phyloP scores from a whole-genome alignment of 2,329 filamentous ascomycete species.

The Aureobasidium mangrovei region DNA sequence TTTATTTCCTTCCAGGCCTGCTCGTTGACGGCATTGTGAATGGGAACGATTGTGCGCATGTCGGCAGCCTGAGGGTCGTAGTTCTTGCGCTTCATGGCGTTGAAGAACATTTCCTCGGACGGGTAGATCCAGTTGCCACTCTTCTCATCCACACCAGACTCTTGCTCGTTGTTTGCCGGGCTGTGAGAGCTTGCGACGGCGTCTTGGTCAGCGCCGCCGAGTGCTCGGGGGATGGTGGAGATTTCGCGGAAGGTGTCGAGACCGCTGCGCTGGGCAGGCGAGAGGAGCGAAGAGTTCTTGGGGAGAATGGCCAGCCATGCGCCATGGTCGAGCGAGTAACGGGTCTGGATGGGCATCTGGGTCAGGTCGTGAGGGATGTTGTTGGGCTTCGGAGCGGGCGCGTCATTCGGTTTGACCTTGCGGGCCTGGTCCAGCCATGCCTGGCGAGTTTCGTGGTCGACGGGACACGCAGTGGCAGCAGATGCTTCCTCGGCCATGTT shows the following conservation, averaged over 20 bases:
- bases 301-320: constrained; percentile 22
- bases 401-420: constrained; percentile 16
- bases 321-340: constrained; percentile 28
- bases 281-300: constrained; percentile 18
- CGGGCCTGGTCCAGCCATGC: constrained; percentile 64
- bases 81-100: constrained; percentile 87
- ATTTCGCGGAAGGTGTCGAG: constrained; percentile 64
- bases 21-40: constrained; percentile 98
- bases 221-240: constrained; percentile 59
- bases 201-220: constrained; percentile 30
- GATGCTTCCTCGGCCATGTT: constrained; percentile 5
- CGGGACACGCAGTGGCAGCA: constrained; percentile 53
- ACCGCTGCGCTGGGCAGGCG: constrained; percentile 28
- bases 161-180: constrained; percentile 67
- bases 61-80: constrained; percentile 62
- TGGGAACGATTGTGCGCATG: constrained; percentile 88
- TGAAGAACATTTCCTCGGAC: constrained; percentile 95
- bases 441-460: constrained; percentile 82
- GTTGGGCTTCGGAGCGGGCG: constrained; percentile 26
- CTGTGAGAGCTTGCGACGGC: constrained; percentile 21
- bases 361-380: constrained; percentile 25
- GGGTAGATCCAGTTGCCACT: constrained; percentile 96
- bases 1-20: constrained; percentile 88
- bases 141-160: constrained; percentile 59
- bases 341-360: constrained; percentile 17